Conservation (phyloP, 2,329 filamentous ascomycete species). For the Ophiocordyceps sinensis region DNA sequence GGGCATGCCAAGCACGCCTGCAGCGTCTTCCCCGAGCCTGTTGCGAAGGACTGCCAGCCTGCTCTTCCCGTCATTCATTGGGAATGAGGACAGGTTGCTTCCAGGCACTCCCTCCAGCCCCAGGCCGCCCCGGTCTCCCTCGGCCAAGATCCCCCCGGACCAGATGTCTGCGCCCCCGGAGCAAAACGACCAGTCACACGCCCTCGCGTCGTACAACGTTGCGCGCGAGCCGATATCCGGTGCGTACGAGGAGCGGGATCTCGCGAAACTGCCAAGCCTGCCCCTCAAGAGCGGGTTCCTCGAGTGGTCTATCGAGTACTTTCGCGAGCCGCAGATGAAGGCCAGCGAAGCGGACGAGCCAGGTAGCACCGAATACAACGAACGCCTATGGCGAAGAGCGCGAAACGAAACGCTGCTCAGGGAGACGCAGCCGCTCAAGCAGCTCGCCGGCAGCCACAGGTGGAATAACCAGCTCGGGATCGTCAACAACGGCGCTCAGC, state of each 20-base stretch:
- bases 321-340: slow-evolving; percentile 97
- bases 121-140: slow-evolving; percentile 14
- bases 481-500: slow-evolving; percentile 80
- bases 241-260: slow-evolving; percentile 50
- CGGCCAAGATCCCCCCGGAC: slow-evolving; percentile 24
- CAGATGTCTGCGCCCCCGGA: slow-evolving; percentile 47
- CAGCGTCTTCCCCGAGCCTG: slow-evolving; percentile 40
- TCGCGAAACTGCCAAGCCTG: slow-evolving; percentile 44
- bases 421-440: slow-evolving; percentile 87
- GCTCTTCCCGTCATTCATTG: slow-evolving; percentile 44
- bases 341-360: slow-evolving; percentile 91
- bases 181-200: slow-evolving; percentile 53
- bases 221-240: slow-evolving; percentile 70
- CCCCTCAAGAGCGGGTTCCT: slow-evolving; percentile 75
- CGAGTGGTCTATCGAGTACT: slow-evolving; percentile 95
- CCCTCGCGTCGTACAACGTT: slow-evolving; percentile 57
- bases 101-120: slow-evolving; percentile 17
- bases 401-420: slow-evolving; percentile 86
- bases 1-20: slow-evolving; percentile 23
- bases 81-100: slow-evolving; percentile 28
- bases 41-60: slow-evolving; percentile 50
- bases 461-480: slow-evolving; percentile 78
- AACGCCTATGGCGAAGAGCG: slow-evolving; percentile 79
- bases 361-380: slow-evolving; percentile 91
- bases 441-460: slow-evolving; percentile 66